Conservation (phyloP, 129 eudicot species). For the Artemisia annua region DNA sequence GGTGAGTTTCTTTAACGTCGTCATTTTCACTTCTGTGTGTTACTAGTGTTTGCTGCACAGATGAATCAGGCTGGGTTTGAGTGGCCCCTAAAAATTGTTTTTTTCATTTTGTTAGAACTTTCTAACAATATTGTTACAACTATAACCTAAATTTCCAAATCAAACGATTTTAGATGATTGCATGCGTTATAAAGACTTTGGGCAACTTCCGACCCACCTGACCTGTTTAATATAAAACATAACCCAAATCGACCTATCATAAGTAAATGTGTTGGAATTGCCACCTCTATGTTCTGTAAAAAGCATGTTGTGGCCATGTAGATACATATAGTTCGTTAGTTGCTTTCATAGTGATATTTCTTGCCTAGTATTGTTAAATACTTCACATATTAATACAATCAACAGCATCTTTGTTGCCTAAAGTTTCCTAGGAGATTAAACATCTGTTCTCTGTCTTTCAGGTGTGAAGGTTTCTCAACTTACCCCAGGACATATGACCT, state of each 20-base stretch:
- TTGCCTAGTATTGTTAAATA: neutral
- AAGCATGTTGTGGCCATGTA: neutral
- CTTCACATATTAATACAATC: neutral
- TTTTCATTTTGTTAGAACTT: too few species aligned
- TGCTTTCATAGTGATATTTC: too few species aligned
- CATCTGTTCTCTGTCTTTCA: conserved; percentile 25
- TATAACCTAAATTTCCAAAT: neutral
- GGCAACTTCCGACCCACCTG: neutral
- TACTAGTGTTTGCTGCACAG: neutral
- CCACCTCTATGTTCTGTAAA: neutral
- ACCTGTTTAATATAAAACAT: neutral
- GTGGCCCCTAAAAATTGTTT: too few species aligned
- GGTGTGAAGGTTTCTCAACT: conserved; percentile 97
- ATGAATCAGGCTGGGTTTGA: too few species aligned
- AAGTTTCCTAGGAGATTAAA: neutral
- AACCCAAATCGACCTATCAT: neutral
- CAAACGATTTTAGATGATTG: neutral
- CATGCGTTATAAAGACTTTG: neutral
- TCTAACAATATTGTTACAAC: too few species aligned
- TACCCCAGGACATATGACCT: conserved; percentile 95
- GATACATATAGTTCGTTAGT: neutral
- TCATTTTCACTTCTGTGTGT: neutral
- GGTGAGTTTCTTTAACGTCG: conserved; percentile 45
- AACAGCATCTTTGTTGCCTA: neutral
- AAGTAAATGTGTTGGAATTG: neutral